A percentile compares a stretch with the other conserved stretches of the same genome.
These are phyloP conservation scores for Tolypocladium tundrense DNA, from an alignment of 2,329 filamentous ascomycete species.

Conservation along the genomic window DNA sequence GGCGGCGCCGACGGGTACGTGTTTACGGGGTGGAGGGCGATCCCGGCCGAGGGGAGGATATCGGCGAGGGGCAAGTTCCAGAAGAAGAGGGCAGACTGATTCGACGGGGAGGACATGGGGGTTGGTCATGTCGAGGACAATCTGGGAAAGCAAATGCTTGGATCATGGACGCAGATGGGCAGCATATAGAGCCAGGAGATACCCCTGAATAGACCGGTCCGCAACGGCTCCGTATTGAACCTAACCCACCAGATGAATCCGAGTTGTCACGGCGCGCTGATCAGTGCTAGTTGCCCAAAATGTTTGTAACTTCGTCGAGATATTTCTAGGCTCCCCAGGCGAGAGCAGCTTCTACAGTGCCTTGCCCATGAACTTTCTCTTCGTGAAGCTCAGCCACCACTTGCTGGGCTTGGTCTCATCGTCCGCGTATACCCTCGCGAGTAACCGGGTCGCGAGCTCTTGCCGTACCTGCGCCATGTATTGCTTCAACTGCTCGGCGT, in stretches of 20 bases:
- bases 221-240: background rate
- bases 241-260: too few relatives aligned
- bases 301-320: background rate
- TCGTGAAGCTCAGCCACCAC: conserved; percentile 99
- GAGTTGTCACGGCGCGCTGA: background rate
- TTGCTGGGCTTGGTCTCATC: conserved; percentile 60
- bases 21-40: conserved; percentile 71
- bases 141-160: background rate
- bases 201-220: background rate
- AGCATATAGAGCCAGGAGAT: background rate
- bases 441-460: conserved; percentile 72
- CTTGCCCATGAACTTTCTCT: conserved; percentile 99
- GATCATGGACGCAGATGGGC: background rate
- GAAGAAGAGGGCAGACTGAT: conserved; percentile 38
- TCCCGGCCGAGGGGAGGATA: conserved; percentile 70
- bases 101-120: background rate
- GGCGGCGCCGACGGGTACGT: conserved; percentile 88
- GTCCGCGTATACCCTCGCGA: conserved; percentile 81
- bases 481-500: conserved; percentile 78
- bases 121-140: background rate
- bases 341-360: conserved; percentile 42
- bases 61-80: conserved; percentile 75
- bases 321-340: background rate
- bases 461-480: conserved; percentile 91
- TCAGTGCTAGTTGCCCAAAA: background rate